Percentiles rank a stretch among this genome's conserved stretches.
Evolutionary conservation across 2,329 filamentous ascomycete species (phyloP).

Genomic region (Penicillium brevicompactum): DNA sequence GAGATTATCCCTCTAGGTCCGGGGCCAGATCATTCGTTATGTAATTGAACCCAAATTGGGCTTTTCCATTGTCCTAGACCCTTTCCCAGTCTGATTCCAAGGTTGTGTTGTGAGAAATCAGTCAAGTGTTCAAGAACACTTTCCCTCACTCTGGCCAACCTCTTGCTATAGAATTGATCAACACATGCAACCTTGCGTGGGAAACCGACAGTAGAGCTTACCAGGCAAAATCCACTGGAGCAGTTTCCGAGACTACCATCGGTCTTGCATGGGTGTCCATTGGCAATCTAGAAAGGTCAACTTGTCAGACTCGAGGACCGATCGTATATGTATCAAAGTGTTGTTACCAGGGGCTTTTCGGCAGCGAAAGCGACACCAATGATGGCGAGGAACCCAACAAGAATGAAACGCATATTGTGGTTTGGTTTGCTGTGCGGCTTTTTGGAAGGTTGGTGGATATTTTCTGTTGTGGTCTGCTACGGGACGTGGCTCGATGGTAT

Average conservation of each 20-base stretch:
- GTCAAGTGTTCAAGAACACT: neutral
- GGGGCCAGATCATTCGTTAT: too few relatives aligned
- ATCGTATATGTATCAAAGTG: neutral
- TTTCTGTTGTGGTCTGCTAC: neutral
- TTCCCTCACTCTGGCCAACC: neutral
- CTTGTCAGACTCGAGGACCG: too few relatives aligned
- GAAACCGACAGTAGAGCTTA: neutral
- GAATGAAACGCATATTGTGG: conserved; percentile 1
- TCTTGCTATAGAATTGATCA: neutral
- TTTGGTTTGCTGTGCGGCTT: neutral
- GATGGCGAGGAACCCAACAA: neutral
- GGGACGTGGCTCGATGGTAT: neutral
- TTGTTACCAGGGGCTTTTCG: conserved; percentile 2
- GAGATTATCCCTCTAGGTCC: too few relatives aligned
- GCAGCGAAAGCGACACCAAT: conserved; percentile 2
- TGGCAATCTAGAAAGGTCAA: neutral
- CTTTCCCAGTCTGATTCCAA: too few relatives aligned
- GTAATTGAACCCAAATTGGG: too few relatives aligned
- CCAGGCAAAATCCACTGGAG: conserved; percentile 4
- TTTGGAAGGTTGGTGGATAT: neutral
- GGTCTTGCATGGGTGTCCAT: neutral
- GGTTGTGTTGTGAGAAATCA: neutral
- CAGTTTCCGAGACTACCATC: conserved; percentile 8
- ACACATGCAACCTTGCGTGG: neutral
- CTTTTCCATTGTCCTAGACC: too few relatives aligned